Conservation (phyloP, 768 basidiomycete genomes). For the Serendipita sp. region DNA sequence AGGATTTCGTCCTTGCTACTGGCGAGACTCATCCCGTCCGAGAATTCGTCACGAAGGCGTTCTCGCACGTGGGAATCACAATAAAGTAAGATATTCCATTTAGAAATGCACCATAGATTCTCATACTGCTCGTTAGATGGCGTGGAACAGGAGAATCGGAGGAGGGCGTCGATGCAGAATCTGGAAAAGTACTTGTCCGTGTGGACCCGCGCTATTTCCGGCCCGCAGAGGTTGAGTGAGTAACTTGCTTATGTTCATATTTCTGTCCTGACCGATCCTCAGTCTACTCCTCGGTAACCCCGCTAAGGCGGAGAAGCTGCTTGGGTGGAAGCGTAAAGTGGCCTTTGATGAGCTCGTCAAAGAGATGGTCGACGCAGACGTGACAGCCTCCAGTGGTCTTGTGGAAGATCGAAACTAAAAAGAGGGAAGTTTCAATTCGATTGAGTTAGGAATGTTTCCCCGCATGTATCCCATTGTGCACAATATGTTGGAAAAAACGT, state of each 20-base stretch:
- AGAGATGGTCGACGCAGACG: constrained; percentile 82
- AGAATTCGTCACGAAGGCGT: constrained; percentile 84
- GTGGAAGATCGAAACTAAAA: constrained; percentile 68
- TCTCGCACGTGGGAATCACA: constrained; percentile 46
- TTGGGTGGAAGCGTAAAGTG: constrained; percentile 84
- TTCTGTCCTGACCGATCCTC: background rate
- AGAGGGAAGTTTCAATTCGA: background rate
- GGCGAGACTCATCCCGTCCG: constrained; percentile 92
- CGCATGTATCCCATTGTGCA: background rate
- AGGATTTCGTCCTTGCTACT: constrained; percentile 90
- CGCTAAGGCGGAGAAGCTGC: constrained; percentile 69
- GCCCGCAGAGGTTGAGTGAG: constrained; percentile 86
- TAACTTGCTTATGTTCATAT: constrained; percentile 14
- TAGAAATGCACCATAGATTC: constrained; percentile 6
- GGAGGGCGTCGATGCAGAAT: constrained; percentile 55
- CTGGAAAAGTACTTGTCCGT: constrained; percentile 58
- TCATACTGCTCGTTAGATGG: constrained; percentile 36
- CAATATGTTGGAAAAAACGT: background rate
- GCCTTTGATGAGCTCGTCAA: constrained; percentile 70
- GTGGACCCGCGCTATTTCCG: constrained; percentile 87
- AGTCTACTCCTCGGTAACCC: constrained; percentile 80
- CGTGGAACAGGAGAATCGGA: constrained; percentile 59
- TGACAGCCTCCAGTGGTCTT: constrained; percentile 54
- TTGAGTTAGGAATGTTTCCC: background rate
- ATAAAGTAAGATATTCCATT: constrained; percentile 37